phyloP scores from a whole-genome alignment of 1,284 basidiomycete species.

The Rhodotorula glutinis region DNA sequence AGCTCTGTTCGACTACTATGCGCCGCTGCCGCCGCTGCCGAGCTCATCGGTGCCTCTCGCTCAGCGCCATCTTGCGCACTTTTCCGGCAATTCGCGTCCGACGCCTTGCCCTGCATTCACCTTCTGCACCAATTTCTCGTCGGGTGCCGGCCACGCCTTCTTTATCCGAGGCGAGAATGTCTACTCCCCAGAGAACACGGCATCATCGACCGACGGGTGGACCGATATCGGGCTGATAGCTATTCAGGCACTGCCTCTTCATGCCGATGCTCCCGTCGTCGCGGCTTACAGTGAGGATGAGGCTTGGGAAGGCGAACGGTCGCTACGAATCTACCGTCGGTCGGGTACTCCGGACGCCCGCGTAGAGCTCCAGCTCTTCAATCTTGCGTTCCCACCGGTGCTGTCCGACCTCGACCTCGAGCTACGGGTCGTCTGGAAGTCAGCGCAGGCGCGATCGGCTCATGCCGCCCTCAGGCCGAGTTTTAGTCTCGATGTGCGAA shows the following conservation, averaged over 20 bases:
- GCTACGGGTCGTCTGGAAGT: not conserved
- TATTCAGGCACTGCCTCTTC: not conserved
- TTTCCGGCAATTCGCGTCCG: not conserved
- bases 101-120: not conserved
- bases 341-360: not conserved
- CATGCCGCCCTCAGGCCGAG: too few species aligned
- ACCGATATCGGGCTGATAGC: conserved; percentile 23
- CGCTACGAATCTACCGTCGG: conserved; percentile 3
- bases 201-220: conserved; percentile 12
- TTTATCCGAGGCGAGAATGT: conserved; percentile 14
- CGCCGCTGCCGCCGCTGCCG: not conserved
- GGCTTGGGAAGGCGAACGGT: conserved; percentile 11
- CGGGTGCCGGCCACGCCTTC: conserved; percentile 29
- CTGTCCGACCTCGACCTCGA: not conserved
- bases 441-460: not conserved
- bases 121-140: conserved; percentile 28
- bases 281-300: conserved; percentile 7
- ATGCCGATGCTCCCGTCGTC: not conserved
- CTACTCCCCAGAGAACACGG: not conserved
- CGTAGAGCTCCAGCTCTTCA: not conserved
- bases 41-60: not conserved
- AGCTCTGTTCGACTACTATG: conserved; percentile 4
- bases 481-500: too few species aligned
- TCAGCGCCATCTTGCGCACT: not conserved
- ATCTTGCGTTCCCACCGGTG: not conserved